These are phyloP conservation scores for Saccharomyces hybrid DNA, from an alignment of 1,139 yeast species.

Conservation along the genomic window DNA sequence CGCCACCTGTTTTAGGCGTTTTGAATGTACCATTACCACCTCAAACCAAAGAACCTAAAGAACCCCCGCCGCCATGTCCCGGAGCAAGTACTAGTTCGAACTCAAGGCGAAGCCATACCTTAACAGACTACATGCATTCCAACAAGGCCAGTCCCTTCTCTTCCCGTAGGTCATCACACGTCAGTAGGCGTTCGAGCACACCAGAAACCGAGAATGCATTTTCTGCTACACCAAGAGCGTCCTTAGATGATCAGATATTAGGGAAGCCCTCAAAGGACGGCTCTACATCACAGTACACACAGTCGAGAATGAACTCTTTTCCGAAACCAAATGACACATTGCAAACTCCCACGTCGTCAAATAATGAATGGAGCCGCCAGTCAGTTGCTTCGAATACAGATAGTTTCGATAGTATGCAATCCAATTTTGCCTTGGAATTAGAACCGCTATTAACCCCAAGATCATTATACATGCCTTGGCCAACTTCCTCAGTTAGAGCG, in stretches of 20 bases:
- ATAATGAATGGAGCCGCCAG: constrained; percentile 14
- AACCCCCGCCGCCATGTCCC: constrained; percentile 20
- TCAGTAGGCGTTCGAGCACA: constrained; percentile 10
- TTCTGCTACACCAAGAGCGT: constrained; percentile 8
- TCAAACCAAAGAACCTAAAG: constrained; percentile 27
- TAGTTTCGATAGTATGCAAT: constrained; percentile 16
- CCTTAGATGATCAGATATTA: constrained; percentile 17
- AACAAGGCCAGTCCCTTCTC: constrained; percentile 25
- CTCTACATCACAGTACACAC: constrained; percentile 2
- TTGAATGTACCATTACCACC: constrained; percentile 41
- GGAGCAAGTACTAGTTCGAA: constrained; percentile 3
- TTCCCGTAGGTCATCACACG: constrained; percentile 23
- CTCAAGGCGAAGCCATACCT: constrained; percentile 12
- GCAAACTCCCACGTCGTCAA: constrained; percentile 2
- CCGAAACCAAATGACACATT: constrained; percentile 1
- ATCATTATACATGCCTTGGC: constrained; percentile 58
- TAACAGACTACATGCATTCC: constrained; percentile 14
- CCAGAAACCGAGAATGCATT: constrained; percentile 12
- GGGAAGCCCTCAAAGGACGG: constrained; percentile 10
- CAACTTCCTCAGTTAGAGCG: constrained; percentile 53
- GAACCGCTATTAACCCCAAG: constrained; percentile 63
- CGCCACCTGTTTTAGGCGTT: constrained; percentile 21
- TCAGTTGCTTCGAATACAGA: constrained; percentile 23
- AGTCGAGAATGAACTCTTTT: not conserved
- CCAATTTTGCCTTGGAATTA: constrained; percentile 21